Evolutionary conservation across 345 rosid genomes (phyloP).

Genomic region (Linum usitatissimum): DNA sequence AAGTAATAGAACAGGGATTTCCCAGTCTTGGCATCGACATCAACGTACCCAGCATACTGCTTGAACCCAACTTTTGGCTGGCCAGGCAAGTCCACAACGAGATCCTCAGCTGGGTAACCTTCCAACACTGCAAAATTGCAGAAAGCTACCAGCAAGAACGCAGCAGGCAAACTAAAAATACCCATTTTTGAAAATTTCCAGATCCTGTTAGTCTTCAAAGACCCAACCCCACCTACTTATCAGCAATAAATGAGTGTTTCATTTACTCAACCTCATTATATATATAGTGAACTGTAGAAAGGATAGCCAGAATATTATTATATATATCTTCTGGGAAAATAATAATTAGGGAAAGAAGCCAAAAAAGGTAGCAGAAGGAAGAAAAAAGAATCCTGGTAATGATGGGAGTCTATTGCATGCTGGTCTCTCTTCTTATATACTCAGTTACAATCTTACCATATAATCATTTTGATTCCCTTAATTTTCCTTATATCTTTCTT

Average conservation of each 20-base stretch:
- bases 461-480: neutral
- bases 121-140: conserved; percentile 20
- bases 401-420: conserved; percentile 9
- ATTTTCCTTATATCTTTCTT: neutral
- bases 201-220: neutral
- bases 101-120: conserved; percentile 65
- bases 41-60: conserved; percentile 78
- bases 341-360: neutral
- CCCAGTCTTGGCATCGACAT: conserved; percentile 59
- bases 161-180: conserved; percentile 11
- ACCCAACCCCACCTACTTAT: conserved; percentile 8
- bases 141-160: conserved; percentile 12
- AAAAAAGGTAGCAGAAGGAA: neutral
- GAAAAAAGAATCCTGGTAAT: conserved; percentile 10
- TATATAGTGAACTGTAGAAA: neutral
- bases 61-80: conserved; percentile 65
- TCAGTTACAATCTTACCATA: too few relatives aligned
- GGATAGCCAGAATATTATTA: neutral
- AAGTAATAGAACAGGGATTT: conserved; percentile 90
- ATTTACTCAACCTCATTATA: neutral
- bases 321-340: neutral
- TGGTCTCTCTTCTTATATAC: neutral
- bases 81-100: conserved; percentile 66
- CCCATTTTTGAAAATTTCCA: conserved; percentile 3
- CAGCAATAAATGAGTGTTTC: conserved; percentile 5